Percentiles rank a stretch among this genome's conserved stretches.
These are phyloP conservation scores for Cucumis variabilis DNA, from an alignment of 331 rosid genomes.

Conservation along the genomic window DNA sequence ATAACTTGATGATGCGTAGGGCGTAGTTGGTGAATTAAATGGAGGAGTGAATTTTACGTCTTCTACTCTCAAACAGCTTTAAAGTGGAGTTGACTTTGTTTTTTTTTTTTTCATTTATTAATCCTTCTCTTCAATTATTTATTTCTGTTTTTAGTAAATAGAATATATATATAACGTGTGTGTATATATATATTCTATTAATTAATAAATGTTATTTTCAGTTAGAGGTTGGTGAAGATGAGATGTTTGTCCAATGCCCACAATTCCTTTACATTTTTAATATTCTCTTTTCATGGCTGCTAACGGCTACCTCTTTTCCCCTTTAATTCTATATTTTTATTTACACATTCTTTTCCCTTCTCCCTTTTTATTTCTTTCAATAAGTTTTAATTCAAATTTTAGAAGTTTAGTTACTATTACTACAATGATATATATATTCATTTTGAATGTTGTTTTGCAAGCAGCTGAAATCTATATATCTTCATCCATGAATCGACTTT, in stretches of 20 bases:
- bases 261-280: background rate
- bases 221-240: background rate
- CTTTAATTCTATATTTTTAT: too few relatives aligned
- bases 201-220: background rate
- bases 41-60: slow-evolving; percentile 16
- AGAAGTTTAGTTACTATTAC: too few relatives aligned
- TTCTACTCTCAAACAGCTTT: background rate
- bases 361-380: too few relatives aligned
- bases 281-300: background rate
- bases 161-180: background rate
- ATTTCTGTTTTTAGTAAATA: background rate
- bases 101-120: background rate
- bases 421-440: too few relatives aligned
- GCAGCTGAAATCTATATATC: too few relatives aligned
- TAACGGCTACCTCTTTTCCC: background rate
- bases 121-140: background rate
- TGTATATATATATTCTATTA: background rate
- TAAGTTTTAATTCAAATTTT: too few relatives aligned
- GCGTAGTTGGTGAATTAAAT: slow-evolving; percentile 19
- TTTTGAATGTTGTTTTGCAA: too few relatives aligned
- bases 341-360: too few relatives aligned
- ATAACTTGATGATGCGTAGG: background rate
- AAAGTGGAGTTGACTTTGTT: slow-evolving; percentile 15
- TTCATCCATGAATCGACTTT: too few relatives aligned
- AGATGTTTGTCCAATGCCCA: slow-evolving; percentile 14